Base-by-base conservation (phyloP, 2,329 filamentous ascomycete species). In the Fragosphaeria purpurea region DNA sequence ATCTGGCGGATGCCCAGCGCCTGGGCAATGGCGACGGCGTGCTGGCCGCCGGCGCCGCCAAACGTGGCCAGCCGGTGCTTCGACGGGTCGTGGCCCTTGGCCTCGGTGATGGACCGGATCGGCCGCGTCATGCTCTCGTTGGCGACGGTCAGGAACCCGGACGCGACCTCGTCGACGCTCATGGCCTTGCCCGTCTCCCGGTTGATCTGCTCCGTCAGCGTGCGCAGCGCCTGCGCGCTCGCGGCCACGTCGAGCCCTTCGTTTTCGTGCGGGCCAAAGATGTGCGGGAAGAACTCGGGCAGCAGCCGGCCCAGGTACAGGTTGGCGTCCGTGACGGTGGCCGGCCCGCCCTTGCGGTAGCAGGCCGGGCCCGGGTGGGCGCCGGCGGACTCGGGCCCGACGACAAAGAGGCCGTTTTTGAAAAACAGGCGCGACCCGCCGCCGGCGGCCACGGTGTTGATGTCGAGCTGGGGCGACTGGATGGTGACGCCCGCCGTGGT, bases 241-340 rank as follows among this genome's bases (percentile, higher is more conserved):
- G 86, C 85, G 51, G 85, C 77, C 1, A 79, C 72, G 62, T 95
- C 89, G 1, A 96, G 68, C 0, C 83, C 83, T 63, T 93, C 79
- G 51, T 95, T 76, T 63, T 96, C 90, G 43, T 90, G 85, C 64
- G 88, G 85, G 44, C 91, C 91, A 59, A 97, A 96, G 53, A 97
- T 96, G 64, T 90, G 91, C 0, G 90, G 90, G 61, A 96, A 96
- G 72, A 93, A 95, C 55, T 94, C 87, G 0, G 90, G 90, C 1
- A 95, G 68, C 4, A 97, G 71, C 40, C 90, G 78, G 0, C 90
- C 89, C 0, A 95, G 79, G 59, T 88, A 88, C 6, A 95, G 66
- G 58, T 95, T 95, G 1, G 90, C 90, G 62, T 96, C 90, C 0
- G 90, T 96, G n/a, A 96, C 89, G 0, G 90, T 93, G 5, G 90